Evolutionary conservation across 139 green algal species (phyloP), one percentile per base, ranked within the genome.

Genomic region (Tetratostichococcus sp.): DNA sequence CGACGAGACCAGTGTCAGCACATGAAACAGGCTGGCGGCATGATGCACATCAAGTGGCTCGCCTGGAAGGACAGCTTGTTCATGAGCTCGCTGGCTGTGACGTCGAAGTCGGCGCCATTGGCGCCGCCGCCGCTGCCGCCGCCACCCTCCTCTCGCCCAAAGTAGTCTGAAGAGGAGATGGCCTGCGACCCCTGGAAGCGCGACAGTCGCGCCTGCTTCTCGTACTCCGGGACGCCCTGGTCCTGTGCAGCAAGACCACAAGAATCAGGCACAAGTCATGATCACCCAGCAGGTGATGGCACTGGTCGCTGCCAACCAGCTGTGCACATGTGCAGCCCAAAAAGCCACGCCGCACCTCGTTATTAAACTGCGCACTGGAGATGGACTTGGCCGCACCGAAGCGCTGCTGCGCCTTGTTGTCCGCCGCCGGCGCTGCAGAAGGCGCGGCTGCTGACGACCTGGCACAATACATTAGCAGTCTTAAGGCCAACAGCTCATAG

Each of bases 361-460:
- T 26, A 43, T 88, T 73, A 66, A 90, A 93, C 80, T 86, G 59
- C 0, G 79, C 59, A 8, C 83, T 92, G 16, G 90, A 96, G 65
- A 98, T 97, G 65, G 90, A 88, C 87, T 98, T 98, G 75, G 94
- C 93, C 33, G 89, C 91, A 35, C 80, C 86, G 78, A 96, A 97
- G 62, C 91, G 87, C 65, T 90, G 79, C 59, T 91, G 90, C 59
- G 91, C 89, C 32, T 43, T 62, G 19, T 26, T 62, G 50, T 62
- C 50, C 11, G 11, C 50, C 19, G 19, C 50, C 2, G 50, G 50
- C 50, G 50, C 50, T 26, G 50, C 14, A 2, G 19, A 4, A 5
- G 50, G 50, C 19, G 50, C 50, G 19, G 14, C 19, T 25, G 2
- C 50, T 17, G 50, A 23, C 19, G 14, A 4, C 50, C 50, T 62